Percentiles rank a stretch among this genome's conserved stretches.
Conservation (phyloP, 2,329 filamentous ascomycete species). For the Aspergillus sp. region DNA sequence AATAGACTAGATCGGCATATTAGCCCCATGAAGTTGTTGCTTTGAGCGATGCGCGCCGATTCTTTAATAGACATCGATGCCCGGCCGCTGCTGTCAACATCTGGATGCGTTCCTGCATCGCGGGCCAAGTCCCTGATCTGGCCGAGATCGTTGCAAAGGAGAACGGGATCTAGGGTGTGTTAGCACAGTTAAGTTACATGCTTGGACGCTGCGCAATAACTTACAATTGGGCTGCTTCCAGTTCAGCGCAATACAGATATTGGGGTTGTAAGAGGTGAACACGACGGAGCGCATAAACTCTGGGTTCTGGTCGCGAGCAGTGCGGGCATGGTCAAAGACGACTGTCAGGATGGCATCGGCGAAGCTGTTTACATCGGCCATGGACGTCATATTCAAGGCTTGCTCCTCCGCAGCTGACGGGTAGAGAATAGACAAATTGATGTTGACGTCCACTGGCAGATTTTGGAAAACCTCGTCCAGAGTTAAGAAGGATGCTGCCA, state of each 20-base stretch:
- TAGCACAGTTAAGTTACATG: neutral
- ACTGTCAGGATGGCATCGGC: slow-evolving; percentile 81
- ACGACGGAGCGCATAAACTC: slow-evolving; percentile 83
- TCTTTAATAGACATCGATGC: slow-evolving; percentile 89
- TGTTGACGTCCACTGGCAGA: slow-evolving; percentile 78
- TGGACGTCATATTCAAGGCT: slow-evolving; percentile 70
- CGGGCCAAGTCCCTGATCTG: slow-evolving; percentile 47
- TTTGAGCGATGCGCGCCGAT: slow-evolving; percentile 86
- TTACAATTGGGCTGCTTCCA: slow-evolving; percentile 98
- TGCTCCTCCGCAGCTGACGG: slow-evolving; percentile 77
- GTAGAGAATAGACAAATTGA: slow-evolving; percentile 91
- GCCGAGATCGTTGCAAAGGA: slow-evolving; percentile 91
- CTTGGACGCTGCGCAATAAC: slow-evolving; percentile 30
- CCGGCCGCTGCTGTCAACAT: slow-evolving; percentile 66
- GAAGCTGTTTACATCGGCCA: slow-evolving; percentile 81
- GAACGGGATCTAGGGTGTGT: slow-evolving; percentile 70
- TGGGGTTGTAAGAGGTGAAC: slow-evolving; percentile 90
- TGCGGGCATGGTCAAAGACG: slow-evolving; percentile 88
- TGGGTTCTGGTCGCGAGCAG: slow-evolving; percentile 66
- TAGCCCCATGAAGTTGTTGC: slow-evolving; percentile 97
- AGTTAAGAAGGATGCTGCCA: slow-evolving; percentile 78
- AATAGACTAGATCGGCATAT: slow-evolving; percentile 86
- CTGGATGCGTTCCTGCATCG: slow-evolving; percentile 44
- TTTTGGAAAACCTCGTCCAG: slow-evolving; percentile 75
- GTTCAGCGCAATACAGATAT: slow-evolving; percentile 90